Evolutionary conservation across 140 eudicot genomes (phyloP), one percentile per base, ranked within the genome.

Genomic region (Ambrosia hybrid): DNA sequence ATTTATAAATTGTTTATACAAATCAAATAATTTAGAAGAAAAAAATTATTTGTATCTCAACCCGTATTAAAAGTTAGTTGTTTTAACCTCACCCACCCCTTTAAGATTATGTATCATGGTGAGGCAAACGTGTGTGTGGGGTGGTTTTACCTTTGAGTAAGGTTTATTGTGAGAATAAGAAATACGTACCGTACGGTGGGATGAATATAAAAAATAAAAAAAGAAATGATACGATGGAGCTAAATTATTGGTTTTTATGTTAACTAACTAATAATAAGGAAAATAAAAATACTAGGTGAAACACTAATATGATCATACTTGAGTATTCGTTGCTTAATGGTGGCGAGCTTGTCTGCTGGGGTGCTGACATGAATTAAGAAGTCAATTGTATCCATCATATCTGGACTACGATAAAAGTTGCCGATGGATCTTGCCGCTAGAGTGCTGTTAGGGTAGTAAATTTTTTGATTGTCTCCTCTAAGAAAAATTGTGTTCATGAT

Each of bases 391-490:
- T 87, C 90, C 4, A 67, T 10, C 90, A 80, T 80, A 41, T 82
- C 88, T 0, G 90, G 87, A 76, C 90, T 84, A n/a, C 88, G 90
- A 55, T 85, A 73, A 61, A 46, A 82, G 81, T 85, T 87, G 62
- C 76, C 67, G 9, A 87, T 85, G n/a, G 86, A 60, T 69, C 79
- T 78, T 6, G 70, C 64, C 56, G 76, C 37, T 14, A 87, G 78
- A 16, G 73, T 57, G 4, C 64, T 70, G 69, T 85, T 87, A 11
- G 86, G 86, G 79, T 5, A 82, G 16, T 68, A 58, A 11, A 85
- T 49, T 72, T 82, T 82, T 16, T 76, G 80, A 77, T 85, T 87
- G 57, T 85, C 85, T 12, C 38, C 69, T 55, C 84, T 80, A 48
- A 82, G 79, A 66, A 87, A 82, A 16, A 82, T 74, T 4, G 95